Evolutionary conservation across 2,329 filamentous ascomycete genomes (phyloP), one percentile per base, ranked within the genome.

Genomic region (Fusarium devonianum): DNA sequence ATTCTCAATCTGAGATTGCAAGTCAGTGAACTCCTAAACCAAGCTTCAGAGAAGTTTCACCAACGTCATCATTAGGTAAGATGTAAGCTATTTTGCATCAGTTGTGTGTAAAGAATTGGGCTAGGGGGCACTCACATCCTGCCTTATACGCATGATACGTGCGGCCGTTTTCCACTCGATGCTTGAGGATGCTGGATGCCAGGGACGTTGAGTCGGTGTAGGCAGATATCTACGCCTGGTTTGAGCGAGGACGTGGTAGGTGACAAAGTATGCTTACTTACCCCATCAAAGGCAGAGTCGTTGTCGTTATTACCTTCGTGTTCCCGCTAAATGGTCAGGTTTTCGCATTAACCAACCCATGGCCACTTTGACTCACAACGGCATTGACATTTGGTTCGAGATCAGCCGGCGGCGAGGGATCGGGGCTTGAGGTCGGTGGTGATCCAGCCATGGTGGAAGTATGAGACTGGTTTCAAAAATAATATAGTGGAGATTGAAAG

Each of bases 1-100:
- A 9, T 57, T 57, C 17, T 57, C 53, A 13, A 36, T n/a, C 49
- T 56, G 7, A n/a, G n/a, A n/a, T n/a, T n/a, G n/a, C n/a, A n/a
- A n/a, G n/a, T n/a, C n/a, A n/a, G n/a, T n/a, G n/a, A n/a, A n/a
- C n/a, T n/a, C n/a, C n/a, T n/a, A n/a, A n/a, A n/a, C n/a, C n/a
- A n/a, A n/a, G n/a, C n/a, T n/a, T n/a, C n/a, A n/a, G n/a, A n/a
- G n/a, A n/a, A n/a, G n/a, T n/a, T n/a, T n/a, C n/a, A n/a, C 34
- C 2, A 12, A 53, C 43, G 10, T 53, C 48, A n/a, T 53, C 53
- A 40, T 56, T 56, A 2, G 53, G 53, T 7, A 56, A 25, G 18
- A 53, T 45, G 11, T 56, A 56, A 11, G 39, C 39, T 42, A 35
- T 22, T 14, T 12, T 6, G 2, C 9, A 14, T 51, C 13, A 51